phyloP scores from a whole-genome alignment of 768 basidiomycete species.

The Neoboletus brunneissimus region DNA sequence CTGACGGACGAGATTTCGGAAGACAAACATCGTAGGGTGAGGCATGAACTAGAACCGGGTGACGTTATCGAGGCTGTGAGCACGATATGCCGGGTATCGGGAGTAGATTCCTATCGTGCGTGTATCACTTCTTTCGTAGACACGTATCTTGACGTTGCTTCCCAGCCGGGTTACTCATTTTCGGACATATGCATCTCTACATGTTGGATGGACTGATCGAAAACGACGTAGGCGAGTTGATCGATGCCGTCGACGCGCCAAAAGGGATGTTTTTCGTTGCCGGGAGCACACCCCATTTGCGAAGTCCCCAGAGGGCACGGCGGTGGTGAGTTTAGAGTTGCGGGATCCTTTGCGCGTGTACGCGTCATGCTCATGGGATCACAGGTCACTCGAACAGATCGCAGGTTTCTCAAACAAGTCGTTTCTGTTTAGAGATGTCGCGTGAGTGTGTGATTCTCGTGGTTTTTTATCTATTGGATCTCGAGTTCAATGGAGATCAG shows the following conservation, averaged over 20 bases:
- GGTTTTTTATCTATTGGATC: background rate
- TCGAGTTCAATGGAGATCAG: conserved; percentile 36
- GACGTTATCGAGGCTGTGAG: conserved; percentile 85
- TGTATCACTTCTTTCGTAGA: background rate
- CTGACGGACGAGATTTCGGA: conserved; percentile 78
- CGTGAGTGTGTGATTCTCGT: conserved; percentile 47
- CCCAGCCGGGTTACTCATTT: conserved; percentile 78
- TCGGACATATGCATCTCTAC: conserved; percentile 82
- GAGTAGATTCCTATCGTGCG: conserved; percentile 90
- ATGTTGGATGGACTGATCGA: conserved; percentile 89
- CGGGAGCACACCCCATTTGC: conserved; percentile 77
- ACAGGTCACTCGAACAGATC: conserved; percentile 78
- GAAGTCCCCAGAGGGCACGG: conserved; percentile 76
- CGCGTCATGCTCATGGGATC: background rate
- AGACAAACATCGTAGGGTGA: conserved; percentile 83
- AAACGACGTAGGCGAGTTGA: conserved; percentile 81
- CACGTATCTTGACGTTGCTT: background rate
- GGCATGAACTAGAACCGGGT: conserved; percentile 84
- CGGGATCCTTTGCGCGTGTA: background rate
- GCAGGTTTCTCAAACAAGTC: conserved; percentile 75
- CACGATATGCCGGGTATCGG: conserved; percentile 84
- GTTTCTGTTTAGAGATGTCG: conserved; percentile 90
- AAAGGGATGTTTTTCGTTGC: conserved; percentile 79
- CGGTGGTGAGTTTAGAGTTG: conserved; percentile 59
- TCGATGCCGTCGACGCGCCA: conserved; percentile 85